phyloP scores from a whole-genome alignment of 2,329 filamentous ascomycete genomes.

The Colletotrichum paranaense region DNA sequence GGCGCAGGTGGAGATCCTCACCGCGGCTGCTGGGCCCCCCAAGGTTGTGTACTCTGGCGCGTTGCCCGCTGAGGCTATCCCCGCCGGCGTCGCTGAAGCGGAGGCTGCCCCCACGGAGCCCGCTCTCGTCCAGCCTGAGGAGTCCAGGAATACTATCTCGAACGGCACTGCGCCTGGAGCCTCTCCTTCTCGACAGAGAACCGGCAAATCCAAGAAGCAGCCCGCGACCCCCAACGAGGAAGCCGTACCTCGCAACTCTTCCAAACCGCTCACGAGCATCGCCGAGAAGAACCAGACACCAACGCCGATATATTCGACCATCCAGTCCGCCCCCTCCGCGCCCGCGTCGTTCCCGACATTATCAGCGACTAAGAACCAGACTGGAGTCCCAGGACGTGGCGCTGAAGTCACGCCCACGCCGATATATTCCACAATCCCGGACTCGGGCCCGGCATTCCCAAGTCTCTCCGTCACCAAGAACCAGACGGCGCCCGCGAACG shows the following conservation, averaged over 20 bases:
- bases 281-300: neutral
- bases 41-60: constrained; percentile 24
- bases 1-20: constrained; percentile 2
- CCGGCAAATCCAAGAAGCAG: neutral
- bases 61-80: constrained; percentile 15
- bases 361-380: constrained; percentile 25
- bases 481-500: neutral
- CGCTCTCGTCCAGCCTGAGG: neutral
- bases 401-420: neutral
- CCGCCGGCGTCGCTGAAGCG: constrained; percentile 4
- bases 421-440: neutral
- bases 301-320: neutral
- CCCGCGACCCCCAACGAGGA: neutral
- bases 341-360: neutral
- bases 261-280: neutral
- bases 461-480: neutral
- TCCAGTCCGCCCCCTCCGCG: neutral
- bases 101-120: neutral
- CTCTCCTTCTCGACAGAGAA: neutral
- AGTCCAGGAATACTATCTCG: neutral
- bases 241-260: neutral
- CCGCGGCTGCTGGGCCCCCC: constrained; percentile 10
- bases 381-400: neutral
- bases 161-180: neutral
- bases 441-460: neutral